phyloP scores from a whole-genome alignment of 2,329 filamentous ascomycete species.

The Drechslerella coelobrocha region DNA sequence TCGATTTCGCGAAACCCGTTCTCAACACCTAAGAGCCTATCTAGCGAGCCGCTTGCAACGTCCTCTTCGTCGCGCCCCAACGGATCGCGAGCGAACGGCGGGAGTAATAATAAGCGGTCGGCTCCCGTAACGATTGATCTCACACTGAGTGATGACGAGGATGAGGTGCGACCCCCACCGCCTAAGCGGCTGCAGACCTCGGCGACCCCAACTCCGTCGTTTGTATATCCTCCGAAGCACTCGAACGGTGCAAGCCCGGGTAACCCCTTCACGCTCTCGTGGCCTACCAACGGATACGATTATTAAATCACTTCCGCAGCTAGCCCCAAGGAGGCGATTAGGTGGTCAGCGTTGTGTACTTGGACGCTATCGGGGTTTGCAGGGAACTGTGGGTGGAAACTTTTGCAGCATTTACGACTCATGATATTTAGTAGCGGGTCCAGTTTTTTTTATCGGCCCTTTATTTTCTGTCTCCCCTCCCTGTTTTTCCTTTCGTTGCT shows the following conservation, averaged over 20 bases:
- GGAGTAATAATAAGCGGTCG: conserved; percentile 62
- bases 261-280: conserved; percentile 35
- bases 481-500: conserved; percentile 24
- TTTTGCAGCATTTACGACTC: conserved; percentile 9
- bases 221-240: conserved; percentile 55
- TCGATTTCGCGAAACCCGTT: conserved; percentile 8
- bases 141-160: conserved; percentile 66
- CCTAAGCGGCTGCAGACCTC: conserved; percentile 61
- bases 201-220: conserved; percentile 40
- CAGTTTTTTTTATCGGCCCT: neutral
- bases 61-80: conserved; percentile 7
- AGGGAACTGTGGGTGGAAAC: conserved; percentile 7
- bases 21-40: conserved; percentile 57
- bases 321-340: too few relatives aligned
- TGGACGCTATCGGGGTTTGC: neutral
- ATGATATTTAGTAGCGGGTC: conserved; percentile 15
- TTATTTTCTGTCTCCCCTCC: neutral
- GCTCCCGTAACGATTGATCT: conserved; percentile 67
- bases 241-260: conserved; percentile 18
- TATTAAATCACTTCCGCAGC: neutral
- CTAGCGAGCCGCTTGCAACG: conserved; percentile 39
- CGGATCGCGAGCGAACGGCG: conserved; percentile 22
- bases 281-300: conserved; percentile 18
- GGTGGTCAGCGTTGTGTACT: too few relatives aligned
- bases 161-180: conserved; percentile 61